Conservation (phyloP, 2,329 filamentous ascomycete genomes). For the Raffaelea deltoideospora region DNA sequence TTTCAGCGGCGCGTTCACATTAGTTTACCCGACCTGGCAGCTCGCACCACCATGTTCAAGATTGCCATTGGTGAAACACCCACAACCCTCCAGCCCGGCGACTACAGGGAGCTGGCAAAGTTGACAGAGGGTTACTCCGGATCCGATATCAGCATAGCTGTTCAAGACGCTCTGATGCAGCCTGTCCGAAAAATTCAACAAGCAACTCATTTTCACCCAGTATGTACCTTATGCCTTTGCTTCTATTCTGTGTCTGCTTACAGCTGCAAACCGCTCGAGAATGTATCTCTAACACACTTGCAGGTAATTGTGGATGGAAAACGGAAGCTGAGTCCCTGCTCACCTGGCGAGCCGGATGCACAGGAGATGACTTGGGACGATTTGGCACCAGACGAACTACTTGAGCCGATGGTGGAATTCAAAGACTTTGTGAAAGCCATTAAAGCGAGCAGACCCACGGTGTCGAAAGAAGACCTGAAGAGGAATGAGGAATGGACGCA, state of each 20-base stretch:
- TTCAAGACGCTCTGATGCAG: constrained; percentile 94
- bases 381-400: constrained; percentile 66
- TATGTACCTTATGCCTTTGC: constrained; percentile 22
- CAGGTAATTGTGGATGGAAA: constrained; percentile 56
- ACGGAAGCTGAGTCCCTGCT: constrained; percentile 73
- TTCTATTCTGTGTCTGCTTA: too few species aligned
- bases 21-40: constrained; percentile 72
- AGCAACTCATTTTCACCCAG: constrained; percentile 94
- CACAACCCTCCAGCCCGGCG: constrained; percentile 61
- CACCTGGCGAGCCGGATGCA: constrained; percentile 72
- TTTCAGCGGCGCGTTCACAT: constrained; percentile 97
- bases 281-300: constrained; percentile 5
- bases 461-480: constrained; percentile 71
- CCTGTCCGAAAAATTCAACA: constrained; percentile 93
- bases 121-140: constrained; percentile 90
- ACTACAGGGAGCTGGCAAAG: constrained; percentile 66
- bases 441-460: constrained; percentile 75
- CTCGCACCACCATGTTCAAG: constrained; percentile 89
- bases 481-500: constrained; percentile 85
- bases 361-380: constrained; percentile 91
- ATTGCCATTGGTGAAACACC: constrained; percentile 86
- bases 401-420: constrained; percentile 72
- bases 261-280: too few species aligned
- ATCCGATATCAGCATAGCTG: constrained; percentile 88
- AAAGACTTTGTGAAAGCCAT: constrained; percentile 93